A percentile compares a stretch with the other conserved stretches of the same genome.
These are phyloP conservation scores for Chrysoporthe deuterocubensis DNA, from an alignment of 2,329 filamentous ascomycete species.

Conservation along the genomic window DNA sequence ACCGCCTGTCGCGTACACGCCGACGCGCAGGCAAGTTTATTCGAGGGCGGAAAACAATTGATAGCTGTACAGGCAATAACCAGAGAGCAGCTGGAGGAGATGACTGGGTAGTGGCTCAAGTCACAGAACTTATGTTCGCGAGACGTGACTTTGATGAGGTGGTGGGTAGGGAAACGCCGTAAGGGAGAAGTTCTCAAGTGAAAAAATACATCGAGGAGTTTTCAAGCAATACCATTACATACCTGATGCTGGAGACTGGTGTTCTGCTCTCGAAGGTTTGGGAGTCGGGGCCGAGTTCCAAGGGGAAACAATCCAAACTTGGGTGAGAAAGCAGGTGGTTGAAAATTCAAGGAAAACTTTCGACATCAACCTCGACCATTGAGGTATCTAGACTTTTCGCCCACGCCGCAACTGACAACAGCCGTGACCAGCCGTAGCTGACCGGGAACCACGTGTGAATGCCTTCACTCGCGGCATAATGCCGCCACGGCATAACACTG, in stretches of 20 bases:
- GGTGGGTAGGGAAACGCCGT: neutral
- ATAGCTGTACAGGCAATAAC: no score
- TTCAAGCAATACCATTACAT: neutral
- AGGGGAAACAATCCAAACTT: neutral
- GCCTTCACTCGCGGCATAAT: neutral
- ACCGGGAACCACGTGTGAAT: neutral
- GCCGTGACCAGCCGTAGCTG: no score
- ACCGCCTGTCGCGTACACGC: neutral
- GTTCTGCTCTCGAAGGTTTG: neutral
- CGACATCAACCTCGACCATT: no score
- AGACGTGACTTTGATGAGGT: neutral
- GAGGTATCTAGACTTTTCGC: no score
- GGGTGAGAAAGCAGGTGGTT: neutral
- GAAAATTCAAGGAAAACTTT: neutral
- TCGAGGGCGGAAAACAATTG: neutral
- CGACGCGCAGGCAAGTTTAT: neutral
- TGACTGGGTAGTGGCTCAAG: no score
- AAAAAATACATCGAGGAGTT: neutral
- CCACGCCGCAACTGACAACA: no score
- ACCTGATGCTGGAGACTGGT: neutral
- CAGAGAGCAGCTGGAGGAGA: no score
- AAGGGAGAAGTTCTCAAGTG: neutral
- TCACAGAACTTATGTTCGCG: neutral
- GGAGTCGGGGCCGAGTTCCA: no score
- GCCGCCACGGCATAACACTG: neutral